Base-by-base conservation (phyloP, 2,329 filamentous ascomycete genomes). In the Neofusicoccum kwambonambiense region DNA sequence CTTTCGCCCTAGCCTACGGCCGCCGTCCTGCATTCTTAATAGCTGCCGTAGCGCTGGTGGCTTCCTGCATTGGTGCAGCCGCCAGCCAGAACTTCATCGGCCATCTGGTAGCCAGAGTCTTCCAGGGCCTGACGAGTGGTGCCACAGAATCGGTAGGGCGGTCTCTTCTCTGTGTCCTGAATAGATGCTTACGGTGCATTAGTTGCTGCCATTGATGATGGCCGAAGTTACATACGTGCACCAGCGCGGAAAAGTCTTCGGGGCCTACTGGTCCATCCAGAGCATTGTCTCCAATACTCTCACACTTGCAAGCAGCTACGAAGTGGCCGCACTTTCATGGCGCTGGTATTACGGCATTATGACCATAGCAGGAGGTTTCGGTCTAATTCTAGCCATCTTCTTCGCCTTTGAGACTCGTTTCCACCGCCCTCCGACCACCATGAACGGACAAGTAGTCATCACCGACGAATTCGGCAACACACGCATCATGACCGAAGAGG, bases 271-370 rank as follows among this genome's bases (percentile, higher is more conserved):
- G 77, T 76, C 73, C 35, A 70, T 73, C 0, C 78, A 80, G 52
- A 80, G 75, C 49, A 70, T 73, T 19, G 69, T 80, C 60, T 72
- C 71, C 41, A 68, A 70, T 6, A 67, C 65, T 1, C 71, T 80
- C 34, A 75, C 74, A 22, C 69, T 80, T 4, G 74, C 74, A 1
- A 70, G 69, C 2, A 77, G 74, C 4, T 80, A 80, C 50, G 68
- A 77, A 34, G 75, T 73, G 2, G 74, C 73, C 1, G 73, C 74
- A 4, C 67, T 76, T 0, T 73, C 74, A 1, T 80, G 79, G 78
- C 69, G 77, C 42, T 81, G 77, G 76, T 80, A 78, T 67, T 81
- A 80, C 56, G 78, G 76, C 75, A 71, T 80, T 1, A 77, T 77
- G 19, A 73, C 72, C 9, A 76, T 78, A 45, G 71, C 77, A 4